These are phyloP conservation scores for Aspergillus bertholletiae DNA, from an alignment of 495 filamentous ascomycete species.

Conservation along the genomic window DNA sequence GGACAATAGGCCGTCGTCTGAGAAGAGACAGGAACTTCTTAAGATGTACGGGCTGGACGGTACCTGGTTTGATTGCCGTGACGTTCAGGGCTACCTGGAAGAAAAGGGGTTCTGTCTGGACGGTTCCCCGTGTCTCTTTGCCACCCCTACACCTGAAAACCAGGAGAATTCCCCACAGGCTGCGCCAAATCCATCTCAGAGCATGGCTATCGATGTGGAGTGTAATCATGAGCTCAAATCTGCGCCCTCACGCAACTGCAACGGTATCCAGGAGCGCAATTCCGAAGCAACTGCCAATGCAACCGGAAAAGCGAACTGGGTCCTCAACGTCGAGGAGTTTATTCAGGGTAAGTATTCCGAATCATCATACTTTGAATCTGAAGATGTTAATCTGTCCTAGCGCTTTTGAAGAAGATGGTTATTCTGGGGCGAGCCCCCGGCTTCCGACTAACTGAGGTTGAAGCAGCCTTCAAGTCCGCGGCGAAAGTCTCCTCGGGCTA, in stretches of 20 bases:
- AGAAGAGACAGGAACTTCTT: constrained; percentile 5
- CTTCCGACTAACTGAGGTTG: constrained; percentile 14
- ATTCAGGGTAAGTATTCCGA: constrained; percentile 8
- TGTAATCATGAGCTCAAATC: neutral
- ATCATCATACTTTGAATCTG: too few species aligned
- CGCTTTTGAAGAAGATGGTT: constrained; percentile 9
- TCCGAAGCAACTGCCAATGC: neutral
- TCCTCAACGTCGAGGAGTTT: constrained; percentile 10
- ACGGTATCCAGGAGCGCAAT: neutral
- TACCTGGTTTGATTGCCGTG: constrained; percentile 68
- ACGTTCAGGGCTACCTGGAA: constrained; percentile 53
- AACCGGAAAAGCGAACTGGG: neutral
- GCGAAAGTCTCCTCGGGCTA: neutral
- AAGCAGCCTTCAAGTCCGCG: constrained; percentile 8
- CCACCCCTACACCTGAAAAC: neutral
- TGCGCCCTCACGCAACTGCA: neutral
- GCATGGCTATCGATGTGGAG: neutral
- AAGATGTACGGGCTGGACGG: constrained; percentile 49
- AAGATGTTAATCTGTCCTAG: neutral
- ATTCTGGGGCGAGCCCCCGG: constrained; percentile 16
- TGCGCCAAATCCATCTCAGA: neutral
- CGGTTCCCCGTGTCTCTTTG: constrained; percentile 8
- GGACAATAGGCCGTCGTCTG: neutral
- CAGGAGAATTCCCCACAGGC: neutral
- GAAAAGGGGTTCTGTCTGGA: constrained; percentile 21